Evolutionary conservation across 805 yeast species (phyloP).

Genomic region (Yamadazyma olivae): DNA sequence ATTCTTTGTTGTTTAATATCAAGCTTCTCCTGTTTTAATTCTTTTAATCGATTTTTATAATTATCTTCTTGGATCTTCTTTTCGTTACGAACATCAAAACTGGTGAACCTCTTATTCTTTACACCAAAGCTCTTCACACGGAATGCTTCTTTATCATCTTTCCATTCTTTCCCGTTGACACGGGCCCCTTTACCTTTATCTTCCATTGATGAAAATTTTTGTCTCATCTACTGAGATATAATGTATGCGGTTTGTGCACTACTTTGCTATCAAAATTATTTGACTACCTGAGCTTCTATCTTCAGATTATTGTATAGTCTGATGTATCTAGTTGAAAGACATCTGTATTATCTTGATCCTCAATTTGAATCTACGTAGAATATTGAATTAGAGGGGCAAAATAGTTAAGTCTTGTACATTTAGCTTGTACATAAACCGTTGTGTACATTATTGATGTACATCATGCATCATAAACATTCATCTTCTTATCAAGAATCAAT

Average conservation of each 20-base stretch:
- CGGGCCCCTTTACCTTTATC: constrained; percentile 45
- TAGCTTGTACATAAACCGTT: too few species aligned
- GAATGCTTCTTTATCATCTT: constrained; percentile 62
- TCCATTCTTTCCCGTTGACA: constrained; percentile 74
- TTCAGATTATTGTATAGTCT: too few species aligned
- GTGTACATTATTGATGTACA: too few species aligned
- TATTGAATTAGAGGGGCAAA: too few species aligned
- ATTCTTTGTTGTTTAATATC: constrained; percentile 51
- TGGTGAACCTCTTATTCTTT: constrained; percentile 29
- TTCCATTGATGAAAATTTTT: constrained; percentile 6
- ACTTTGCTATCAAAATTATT: too few species aligned
- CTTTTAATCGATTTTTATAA: constrained; percentile 65
- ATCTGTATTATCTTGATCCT: too few species aligned
- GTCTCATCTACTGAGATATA: background rate
- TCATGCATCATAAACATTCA: constrained; percentile 9
- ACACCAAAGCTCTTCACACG: constrained; percentile 63
- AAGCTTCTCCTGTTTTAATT: constrained; percentile 76
- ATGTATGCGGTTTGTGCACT: background rate
- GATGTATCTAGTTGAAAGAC: too few species aligned
- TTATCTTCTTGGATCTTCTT: constrained; percentile 65
- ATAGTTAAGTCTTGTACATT: background rate
- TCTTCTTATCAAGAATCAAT: constrained; percentile 22
- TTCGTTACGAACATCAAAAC: constrained; percentile 67
- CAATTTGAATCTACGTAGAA: too few species aligned
- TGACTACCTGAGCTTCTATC: too few species aligned